Evolutionary conservation across 306 rosid species (phyloP).

Genomic region (peach (Prunus persica)): Prunus_persica_NCBIv2 NC_034014.1:28374501-28375000

Average conservation of each 20-base stretch:
- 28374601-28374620: neutral
- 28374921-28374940: too few relatives aligned
- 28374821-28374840: conserved; percentile 69
- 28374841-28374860: conserved; percentile 92
- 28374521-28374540: neutral
- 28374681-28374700: neutral
- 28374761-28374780: conserved; percentile 37
- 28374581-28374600: neutral
- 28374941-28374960: too few relatives aligned
- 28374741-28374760: neutral
- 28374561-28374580: neutral
- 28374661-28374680: neutral
- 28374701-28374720: neutral
- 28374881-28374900: conserved; percentile 59
- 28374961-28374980: too few relatives aligned
- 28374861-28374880: conserved; percentile 94
- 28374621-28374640: neutral
- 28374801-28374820: conserved; percentile 89
- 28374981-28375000: too few relatives aligned
- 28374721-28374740: neutral
- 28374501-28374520: conserved; percentile 34
- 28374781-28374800: conserved; percentile 92
- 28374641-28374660: neutral
- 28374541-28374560: neutral
- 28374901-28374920: too few relatives aligned